phyloP scores from a whole-genome alignment of 352 stramenopile genomes.

The Phytopythium cucurbitacearum region DNA sequence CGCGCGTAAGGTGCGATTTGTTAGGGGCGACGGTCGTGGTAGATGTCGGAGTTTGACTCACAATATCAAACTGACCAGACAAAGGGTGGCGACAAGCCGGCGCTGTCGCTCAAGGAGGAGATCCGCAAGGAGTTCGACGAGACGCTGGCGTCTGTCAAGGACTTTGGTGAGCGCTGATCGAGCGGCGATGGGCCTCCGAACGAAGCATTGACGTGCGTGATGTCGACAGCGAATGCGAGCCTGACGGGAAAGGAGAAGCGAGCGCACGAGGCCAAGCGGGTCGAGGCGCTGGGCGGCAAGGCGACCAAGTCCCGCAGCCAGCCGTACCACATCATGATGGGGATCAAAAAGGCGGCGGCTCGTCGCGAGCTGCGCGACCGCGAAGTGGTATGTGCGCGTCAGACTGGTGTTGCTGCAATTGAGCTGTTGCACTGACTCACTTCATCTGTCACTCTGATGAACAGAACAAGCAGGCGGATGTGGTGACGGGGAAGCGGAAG shows the following conservation, averaged over 20 bases:
- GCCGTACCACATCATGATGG: constrained; percentile 75
- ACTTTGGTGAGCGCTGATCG: constrained; percentile 45
- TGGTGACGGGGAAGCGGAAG: constrained; percentile 70
- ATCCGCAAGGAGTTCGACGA: constrained; percentile 79
- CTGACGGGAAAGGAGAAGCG: constrained; percentile 83
- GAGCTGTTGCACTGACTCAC: background rate
- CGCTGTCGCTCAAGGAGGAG: constrained; percentile 55
- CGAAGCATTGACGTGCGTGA: constrained; percentile 3
- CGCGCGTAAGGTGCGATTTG: constrained; percentile 17
- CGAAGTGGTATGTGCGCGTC: constrained; percentile 35
- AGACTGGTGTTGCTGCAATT: background rate
- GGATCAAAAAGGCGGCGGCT: constrained; percentile 58
- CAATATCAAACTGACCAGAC: constrained; percentile 5
- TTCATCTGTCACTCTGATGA: constrained; percentile 5
- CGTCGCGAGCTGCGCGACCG: constrained; percentile 50
- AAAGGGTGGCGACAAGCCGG: constrained; percentile 23
- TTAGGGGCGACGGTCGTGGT: background rate
- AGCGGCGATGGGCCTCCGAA: too few species aligned
- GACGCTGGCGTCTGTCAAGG: constrained; percentile 62
- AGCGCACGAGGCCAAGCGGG: constrained; percentile 58
- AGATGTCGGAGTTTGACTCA: too few species aligned
- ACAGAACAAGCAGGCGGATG: constrained; percentile 61
- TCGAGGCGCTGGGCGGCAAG: constrained; percentile 67
- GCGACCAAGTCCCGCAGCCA: constrained; percentile 44
- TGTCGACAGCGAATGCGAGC: constrained; percentile 31